These are phyloP conservation scores for Quercus phellos DNA, from an alignment of 331 rosid species.

Conservation along the genomic window DNA sequence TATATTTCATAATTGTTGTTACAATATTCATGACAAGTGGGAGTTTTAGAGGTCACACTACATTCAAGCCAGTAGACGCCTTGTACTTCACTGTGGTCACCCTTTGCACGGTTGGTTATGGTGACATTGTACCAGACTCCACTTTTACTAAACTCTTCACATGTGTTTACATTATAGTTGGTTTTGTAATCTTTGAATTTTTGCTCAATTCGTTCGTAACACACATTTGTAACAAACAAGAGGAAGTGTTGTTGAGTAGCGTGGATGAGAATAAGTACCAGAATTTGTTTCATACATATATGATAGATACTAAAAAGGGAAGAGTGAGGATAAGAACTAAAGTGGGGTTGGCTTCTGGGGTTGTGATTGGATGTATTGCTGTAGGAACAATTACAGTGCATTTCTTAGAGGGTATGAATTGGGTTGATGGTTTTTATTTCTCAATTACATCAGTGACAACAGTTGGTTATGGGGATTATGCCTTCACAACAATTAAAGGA, in stretches of 20 bases:
- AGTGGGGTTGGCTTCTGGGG: constrained; percentile 44
- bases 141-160: constrained; percentile 49
- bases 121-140: constrained; percentile 67
- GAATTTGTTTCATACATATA: constrained; percentile 37
- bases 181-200: constrained; percentile 54
- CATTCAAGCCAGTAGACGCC: constrained; percentile 51
- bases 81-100: constrained; percentile 64
- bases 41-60: constrained; percentile 42
- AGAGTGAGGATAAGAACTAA: constrained; percentile 72
- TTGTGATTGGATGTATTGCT: constrained; percentile 53
- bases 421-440: constrained; percentile 59
- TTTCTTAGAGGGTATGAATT: constrained; percentile 38
- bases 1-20: constrained; percentile 44
- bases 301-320: constrained; percentile 61
- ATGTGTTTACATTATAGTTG: constrained; percentile 56
- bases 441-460: constrained; percentile 71
- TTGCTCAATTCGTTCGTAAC: constrained; percentile 52
- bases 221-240: constrained; percentile 63
- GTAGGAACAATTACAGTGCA: constrained; percentile 47
- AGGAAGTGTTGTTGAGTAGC: constrained; percentile 41
- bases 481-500: constrained; percentile 41
- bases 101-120: constrained; percentile 69
- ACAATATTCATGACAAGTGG: constrained; percentile 30
- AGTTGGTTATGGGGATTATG: constrained; percentile 69
- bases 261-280: constrained; percentile 45